Evolutionary conservation across 306 rosid species (phyloP).

Genomic region (Begonia fuchsioides): DNA sequence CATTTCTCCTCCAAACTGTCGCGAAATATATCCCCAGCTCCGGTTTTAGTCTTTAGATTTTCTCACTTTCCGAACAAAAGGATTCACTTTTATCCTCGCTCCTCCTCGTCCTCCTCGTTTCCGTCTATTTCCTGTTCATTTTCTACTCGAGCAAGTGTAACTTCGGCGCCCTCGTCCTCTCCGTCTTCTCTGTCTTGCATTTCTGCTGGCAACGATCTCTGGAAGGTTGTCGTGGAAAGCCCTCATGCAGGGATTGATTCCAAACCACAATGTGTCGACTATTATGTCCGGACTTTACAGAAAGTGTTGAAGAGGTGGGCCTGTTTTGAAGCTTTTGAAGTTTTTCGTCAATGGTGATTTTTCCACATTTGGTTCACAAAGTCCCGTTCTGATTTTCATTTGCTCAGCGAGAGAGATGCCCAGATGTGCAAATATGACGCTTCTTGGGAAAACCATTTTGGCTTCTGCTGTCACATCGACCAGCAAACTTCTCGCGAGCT

Average conservation of each 20-base stretch:
- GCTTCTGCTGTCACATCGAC: conserved; percentile 71
- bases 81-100: conserved; percentile 12
- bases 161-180: conserved; percentile 23
- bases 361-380: conserved; percentile 2
- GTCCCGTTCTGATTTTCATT: conserved; percentile 13
- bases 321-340: not conserved
- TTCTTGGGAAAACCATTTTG: conserved; percentile 47
- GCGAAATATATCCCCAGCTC: conserved; percentile 16
- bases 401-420: conserved; percentile 57
- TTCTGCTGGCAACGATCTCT: conserved; percentile 31
- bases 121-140: conserved; percentile 7
- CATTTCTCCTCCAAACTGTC: conserved; percentile 18
- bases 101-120: conserved; percentile 14
- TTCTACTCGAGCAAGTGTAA: conserved; percentile 15
- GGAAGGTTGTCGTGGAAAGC: conserved; percentile 58
- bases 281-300: conserved; percentile 38
- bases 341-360: not conserved
- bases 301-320: conserved; percentile 51
- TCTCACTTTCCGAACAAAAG: conserved; percentile 12
- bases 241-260: conserved; percentile 39
- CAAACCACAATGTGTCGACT: conserved; percentile 32
- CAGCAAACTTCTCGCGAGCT: conserved; percentile 44
- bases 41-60: conserved; percentile 16
- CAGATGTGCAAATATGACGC: conserved; percentile 73
- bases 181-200: conserved; percentile 17